phyloP scores from a whole-genome alignment of 2,329 filamentous ascomycete species.

The Scedosporium aurantiacum region DNA sequence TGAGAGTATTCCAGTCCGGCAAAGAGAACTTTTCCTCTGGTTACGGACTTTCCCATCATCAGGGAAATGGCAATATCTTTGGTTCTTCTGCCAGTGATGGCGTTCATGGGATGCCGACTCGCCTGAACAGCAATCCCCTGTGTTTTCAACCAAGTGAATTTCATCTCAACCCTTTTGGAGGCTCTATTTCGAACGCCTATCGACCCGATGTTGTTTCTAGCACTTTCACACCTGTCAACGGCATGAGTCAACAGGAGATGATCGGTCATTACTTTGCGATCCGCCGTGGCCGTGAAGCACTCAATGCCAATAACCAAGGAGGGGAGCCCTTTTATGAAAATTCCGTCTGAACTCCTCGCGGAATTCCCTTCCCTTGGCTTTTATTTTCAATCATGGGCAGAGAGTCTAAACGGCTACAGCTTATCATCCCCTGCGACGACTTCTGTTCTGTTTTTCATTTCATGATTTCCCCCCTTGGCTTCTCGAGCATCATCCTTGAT shows the following conservation, averaged over 20 bases:
- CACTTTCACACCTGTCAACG: constrained; percentile 2
- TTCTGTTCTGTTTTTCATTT: too few species aligned
- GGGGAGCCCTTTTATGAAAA: constrained; percentile 1
- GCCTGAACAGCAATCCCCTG: constrained; percentile 20
- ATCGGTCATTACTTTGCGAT: background rate
- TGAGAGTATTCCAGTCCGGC: constrained; percentile 8
- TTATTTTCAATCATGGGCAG: background rate
- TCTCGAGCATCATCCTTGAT: too few species aligned
- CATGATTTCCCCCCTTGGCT: too few species aligned
- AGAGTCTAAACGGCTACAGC: too few species aligned
- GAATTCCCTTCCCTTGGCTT: background rate
- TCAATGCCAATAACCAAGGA: background rate
- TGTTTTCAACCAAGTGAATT: constrained; percentile 19
- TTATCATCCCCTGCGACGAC: too few species aligned
- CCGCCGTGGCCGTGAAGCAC: background rate
- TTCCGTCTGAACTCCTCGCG: background rate
- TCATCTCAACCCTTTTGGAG: constrained; percentile 12
- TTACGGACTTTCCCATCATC: constrained; percentile 12
- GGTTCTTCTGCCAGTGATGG: constrained; percentile 6
- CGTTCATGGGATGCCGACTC: constrained; percentile 2
- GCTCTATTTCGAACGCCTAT: constrained; percentile 11
- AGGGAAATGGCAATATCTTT: constrained; percentile 11
- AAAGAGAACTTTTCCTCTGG: constrained; percentile 19
- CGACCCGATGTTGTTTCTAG: constrained; percentile 9
- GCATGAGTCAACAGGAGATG: constrained; percentile 2